Percentiles rank a stretch among this genome's conserved stretches.
These are phyloP conservation scores for Sphaceloma murrayae DNA, from an alignment of 2,329 filamentous ascomycete genomes.

Conservation along the genomic window DNA sequence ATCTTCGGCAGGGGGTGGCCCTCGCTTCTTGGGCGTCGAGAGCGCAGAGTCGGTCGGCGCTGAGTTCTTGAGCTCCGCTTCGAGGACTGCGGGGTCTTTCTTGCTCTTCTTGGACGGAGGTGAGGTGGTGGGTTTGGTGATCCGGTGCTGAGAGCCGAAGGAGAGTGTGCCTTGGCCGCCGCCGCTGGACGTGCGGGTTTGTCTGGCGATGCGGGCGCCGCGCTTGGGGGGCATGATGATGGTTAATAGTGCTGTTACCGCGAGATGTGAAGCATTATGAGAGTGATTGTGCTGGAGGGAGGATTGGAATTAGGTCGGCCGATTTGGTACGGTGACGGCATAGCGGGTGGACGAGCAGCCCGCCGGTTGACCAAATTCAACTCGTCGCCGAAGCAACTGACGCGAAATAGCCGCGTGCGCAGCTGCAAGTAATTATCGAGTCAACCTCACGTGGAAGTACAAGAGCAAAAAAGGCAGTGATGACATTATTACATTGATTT, in stretches of 20 bases:
- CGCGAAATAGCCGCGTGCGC: constrained; percentile 4
- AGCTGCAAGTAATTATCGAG: constrained; percentile 6
- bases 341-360: neutral
- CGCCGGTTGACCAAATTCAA: neutral
- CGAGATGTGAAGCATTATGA: no score
- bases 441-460: neutral
- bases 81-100: constrained; percentile 31
- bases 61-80: constrained; percentile 23
- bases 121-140: constrained; percentile 47
- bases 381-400: constrained; percentile 12
- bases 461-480: neutral
- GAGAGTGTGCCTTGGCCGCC: constrained; percentile 49
- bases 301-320: no score
- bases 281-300: no score
- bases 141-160: constrained; percentile 44
- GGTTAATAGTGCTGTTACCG: neutral
- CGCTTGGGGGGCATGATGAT: constrained; percentile 38
- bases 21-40: constrained; percentile 28
- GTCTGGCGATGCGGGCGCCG: no score
- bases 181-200: constrained; percentile 30
- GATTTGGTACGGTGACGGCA: neutral
- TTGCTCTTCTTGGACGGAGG: constrained; percentile 31
- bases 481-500: neutral
- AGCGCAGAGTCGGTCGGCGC: constrained; percentile 34
- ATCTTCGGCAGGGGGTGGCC: constrained; percentile 21